Conservation (phyloP, 179 eudicot species). For the Spinacia oleracea region DNA sequence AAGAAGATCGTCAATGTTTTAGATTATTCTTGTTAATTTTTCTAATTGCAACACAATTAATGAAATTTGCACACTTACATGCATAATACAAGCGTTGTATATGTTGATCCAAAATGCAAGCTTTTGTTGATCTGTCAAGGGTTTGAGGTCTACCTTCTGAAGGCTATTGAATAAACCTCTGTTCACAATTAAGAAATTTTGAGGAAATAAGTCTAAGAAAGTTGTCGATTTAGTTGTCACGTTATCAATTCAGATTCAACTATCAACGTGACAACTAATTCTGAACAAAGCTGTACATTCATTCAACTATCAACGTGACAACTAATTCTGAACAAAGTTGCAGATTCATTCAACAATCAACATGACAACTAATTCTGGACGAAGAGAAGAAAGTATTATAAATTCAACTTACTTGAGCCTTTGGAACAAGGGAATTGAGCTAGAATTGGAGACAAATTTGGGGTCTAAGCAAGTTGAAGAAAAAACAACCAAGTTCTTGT, state of each 20-base stretch:
- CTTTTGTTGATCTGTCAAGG: constrained; percentile 69
- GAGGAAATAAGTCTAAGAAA: background rate
- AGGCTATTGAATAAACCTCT: constrained; percentile 67
- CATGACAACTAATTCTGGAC: background rate
- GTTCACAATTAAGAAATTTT: background rate
- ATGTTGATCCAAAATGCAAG: constrained; percentile 97
- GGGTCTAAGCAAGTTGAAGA: constrained; percentile 72
- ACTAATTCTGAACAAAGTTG: background rate
- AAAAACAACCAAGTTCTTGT: constrained; percentile 80
- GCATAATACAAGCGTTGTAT: constrained; percentile 94
- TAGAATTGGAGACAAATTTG: constrained; percentile 66
- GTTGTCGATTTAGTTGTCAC: too few species aligned
- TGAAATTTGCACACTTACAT: constrained; percentile 42
- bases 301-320: too few species aligned
- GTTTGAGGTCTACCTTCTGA: constrained; percentile 72
- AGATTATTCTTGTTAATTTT: background rate
- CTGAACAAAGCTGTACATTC: too few species aligned
- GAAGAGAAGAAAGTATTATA: background rate
- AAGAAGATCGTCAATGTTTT: too few species aligned
- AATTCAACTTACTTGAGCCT: constrained; percentile 58
- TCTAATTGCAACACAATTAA: background rate
- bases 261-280: background rate
- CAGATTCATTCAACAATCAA: background rate
- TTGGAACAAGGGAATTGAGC: constrained; percentile 63
- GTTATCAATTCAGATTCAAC: too few species aligned